Evolutionary conservation across 352 stramenopile genomes (phyloP).

Genomic region (Pythium volutum): DNA sequence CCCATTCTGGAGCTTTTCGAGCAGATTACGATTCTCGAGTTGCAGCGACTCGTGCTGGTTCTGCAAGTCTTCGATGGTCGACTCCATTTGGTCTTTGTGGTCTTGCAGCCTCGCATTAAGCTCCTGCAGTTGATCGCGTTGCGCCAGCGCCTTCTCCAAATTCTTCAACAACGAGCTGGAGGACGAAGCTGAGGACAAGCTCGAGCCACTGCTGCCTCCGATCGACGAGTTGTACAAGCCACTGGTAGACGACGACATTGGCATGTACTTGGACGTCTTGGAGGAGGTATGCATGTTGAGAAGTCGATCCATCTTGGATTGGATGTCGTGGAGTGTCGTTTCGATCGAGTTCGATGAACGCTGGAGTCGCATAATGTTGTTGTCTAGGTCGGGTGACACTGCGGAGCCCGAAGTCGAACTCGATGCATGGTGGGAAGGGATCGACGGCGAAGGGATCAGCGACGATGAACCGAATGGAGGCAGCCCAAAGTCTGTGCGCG

Average conservation of each 20-base stretch:
- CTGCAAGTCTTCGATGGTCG: constrained; percentile 54
- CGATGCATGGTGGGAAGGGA: constrained; percentile 24
- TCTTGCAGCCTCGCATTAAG: constrained; percentile 46
- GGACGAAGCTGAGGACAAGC: constrained; percentile 5
- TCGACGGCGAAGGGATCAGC: constrained; percentile 14
- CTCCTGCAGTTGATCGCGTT: constrained; percentile 68
- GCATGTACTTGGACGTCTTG: constrained; percentile 43
- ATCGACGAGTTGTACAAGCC: constrained; percentile 33
- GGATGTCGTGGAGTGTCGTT: constrained; percentile 61
- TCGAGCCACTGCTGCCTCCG: constrained; percentile 9
- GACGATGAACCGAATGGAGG: constrained; percentile 22
- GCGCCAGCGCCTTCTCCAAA: constrained; percentile 64
- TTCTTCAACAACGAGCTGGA: constrained; percentile 60
- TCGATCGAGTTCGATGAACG: constrained; percentile 79
- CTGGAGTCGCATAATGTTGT: constrained; percentile 62
- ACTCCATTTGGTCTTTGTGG: constrained; percentile 48
- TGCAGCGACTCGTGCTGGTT: constrained; percentile 60
- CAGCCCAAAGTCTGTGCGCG: neutral
- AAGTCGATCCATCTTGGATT: constrained; percentile 80
- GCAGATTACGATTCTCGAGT: constrained; percentile 58
- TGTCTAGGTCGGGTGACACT: constrained; percentile 45
- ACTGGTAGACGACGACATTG: constrained; percentile 24
- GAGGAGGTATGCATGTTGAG: constrained; percentile 53
- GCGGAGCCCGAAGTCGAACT: constrained; percentile 7
- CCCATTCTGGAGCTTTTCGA: constrained; percentile 67